Evolutionary conservation across 352 stramenopile genomes (phyloP).

Genomic region (Pythium rhizo-oryzae): DNA sequence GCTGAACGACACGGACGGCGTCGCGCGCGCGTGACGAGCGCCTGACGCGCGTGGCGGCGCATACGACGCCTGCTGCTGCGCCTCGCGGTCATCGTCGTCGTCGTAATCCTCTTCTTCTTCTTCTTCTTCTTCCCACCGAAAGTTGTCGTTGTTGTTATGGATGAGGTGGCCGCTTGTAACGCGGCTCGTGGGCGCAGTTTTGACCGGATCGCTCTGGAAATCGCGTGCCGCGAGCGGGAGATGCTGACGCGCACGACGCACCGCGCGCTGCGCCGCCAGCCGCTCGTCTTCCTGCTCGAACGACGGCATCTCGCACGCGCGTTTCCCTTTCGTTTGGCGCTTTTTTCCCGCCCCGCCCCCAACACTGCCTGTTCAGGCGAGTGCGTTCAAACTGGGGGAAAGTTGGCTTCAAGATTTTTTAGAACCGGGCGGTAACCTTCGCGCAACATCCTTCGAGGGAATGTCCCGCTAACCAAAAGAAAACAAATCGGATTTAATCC

Average conservation of each 20-base stretch:
- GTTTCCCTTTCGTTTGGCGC: neutral
- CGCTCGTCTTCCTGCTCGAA: slow-evolving; percentile 31
- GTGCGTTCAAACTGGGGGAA: slow-evolving; percentile 11
- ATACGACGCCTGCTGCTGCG: neutral
- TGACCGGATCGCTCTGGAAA: slow-evolving; percentile 1
- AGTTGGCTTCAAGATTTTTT: slow-evolving; percentile 19
- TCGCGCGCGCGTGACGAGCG: slow-evolving; percentile 6
- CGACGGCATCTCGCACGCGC: slow-evolving; percentile 17
- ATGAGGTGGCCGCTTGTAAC: neutral
- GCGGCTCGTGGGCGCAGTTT: slow-evolving; percentile 1
- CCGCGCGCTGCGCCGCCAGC: slow-evolving; percentile 8
- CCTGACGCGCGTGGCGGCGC: too few relatives aligned
- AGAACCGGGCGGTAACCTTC: slow-evolving; percentile 16
- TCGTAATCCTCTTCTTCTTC: slow-evolving; percentile 17
- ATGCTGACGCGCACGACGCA: slow-evolving; percentile 10
- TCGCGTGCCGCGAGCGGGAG: neutral
- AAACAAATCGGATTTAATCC: too few relatives aligned
- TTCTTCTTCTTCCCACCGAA: slow-evolving; percentile 23
- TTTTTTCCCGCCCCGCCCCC: neutral
- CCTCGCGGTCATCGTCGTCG: neutral
- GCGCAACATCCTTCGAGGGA: slow-evolving; percentile 15
- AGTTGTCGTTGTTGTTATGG: neutral
- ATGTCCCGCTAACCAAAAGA: too few relatives aligned
- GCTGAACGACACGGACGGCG: slow-evolving; percentile 33
- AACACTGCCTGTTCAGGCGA: neutral